A percentile compares a stretch with the other conserved stretches of the same genome.
Evolutionary conservation across 805 yeast genomes (phyloP).

Genomic region (Myxozyma monticola): DNA sequence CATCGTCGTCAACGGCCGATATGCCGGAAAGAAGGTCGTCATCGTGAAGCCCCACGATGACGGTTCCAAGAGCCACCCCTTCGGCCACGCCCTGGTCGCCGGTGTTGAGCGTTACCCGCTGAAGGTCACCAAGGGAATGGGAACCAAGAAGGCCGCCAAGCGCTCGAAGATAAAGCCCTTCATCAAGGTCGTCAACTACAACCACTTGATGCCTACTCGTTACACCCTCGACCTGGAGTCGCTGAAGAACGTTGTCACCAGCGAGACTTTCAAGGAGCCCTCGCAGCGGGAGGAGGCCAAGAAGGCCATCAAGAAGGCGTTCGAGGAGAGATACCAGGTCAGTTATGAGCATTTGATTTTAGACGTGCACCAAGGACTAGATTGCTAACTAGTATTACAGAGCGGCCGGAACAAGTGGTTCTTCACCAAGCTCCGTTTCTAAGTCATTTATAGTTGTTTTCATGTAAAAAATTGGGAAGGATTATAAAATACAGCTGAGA

Average conservation of each 20-base stretch:
- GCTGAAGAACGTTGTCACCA: conserved; percentile 85
- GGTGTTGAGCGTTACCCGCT: conserved; percentile 99
- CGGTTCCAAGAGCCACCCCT: conserved; percentile 97
- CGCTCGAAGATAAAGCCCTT: conserved; percentile 98
- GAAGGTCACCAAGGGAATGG: conserved; percentile 92
- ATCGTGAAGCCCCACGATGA: conserved; percentile 98
- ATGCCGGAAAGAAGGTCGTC: conserved; percentile 99
- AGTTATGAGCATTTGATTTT: conserved; percentile 2
- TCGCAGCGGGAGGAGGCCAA: conserved; percentile 98
- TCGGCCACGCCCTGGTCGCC: conserved; percentile 99
- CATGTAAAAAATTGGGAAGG: background rate
- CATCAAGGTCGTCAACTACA: conserved; percentile 98
- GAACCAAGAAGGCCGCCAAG: conserved; percentile 94
- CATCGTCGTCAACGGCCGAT: conserved; percentile 99
- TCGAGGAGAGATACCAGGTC: conserved; percentile 94
- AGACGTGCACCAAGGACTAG: background rate
- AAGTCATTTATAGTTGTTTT: conserved; percentile 38
- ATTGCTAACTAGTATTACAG: conserved; percentile 19
- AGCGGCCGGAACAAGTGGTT: conserved; percentile 99
- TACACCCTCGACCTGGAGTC: conserved; percentile 96
- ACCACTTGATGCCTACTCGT: conserved; percentile 99
- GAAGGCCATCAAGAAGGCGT: conserved; percentile 98
- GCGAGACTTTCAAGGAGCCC: conserved; percentile 96
- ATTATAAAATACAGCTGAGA: no score
- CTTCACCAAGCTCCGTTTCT: conserved; percentile 95